phyloP scores from a whole-genome alignment of 2,329 filamentous ascomycete genomes.

The Aspergillus sp. region DNA sequence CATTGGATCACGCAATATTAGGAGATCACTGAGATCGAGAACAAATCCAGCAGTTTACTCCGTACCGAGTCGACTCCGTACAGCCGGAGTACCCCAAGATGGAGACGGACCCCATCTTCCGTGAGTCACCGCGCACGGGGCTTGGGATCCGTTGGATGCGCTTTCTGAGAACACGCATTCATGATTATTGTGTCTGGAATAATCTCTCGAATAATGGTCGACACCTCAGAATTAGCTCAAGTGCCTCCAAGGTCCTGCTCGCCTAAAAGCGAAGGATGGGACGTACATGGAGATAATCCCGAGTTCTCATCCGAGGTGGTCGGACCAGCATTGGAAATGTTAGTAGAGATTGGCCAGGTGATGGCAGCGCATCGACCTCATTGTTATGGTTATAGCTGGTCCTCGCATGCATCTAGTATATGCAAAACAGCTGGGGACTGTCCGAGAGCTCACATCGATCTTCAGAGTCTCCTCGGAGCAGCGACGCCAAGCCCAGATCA shows the following conservation, averaged over 20 bases:
- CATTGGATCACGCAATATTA: constrained; percentile 4
- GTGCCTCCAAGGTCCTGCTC: constrained; percentile 1
- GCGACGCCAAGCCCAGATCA: background rate
- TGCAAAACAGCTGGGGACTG: no score
- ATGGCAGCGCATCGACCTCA: background rate
- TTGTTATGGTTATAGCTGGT: background rate
- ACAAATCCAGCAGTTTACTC: background rate
- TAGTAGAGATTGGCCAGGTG: no score
- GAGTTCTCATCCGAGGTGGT: background rate
- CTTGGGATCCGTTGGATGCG: background rate
- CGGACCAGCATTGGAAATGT: background rate
- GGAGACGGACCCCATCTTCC: background rate
- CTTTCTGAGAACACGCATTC: constrained; percentile 1
- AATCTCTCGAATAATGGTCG: background rate
- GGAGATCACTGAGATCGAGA: background rate
- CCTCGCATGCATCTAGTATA: no score
- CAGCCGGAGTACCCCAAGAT: background rate
- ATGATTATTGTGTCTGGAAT: background rate
- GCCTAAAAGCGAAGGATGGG: background rate
- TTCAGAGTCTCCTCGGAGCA: constrained; percentile 4
- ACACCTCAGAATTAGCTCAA: constrained; percentile 5
- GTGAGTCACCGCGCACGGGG: constrained; percentile 7
- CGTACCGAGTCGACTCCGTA: background rate
- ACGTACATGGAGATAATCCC: background rate
- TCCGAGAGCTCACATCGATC: background rate